These are phyloP conservation scores for Nakazawaea holstii DNA, from an alignment of 805 yeast genomes.

Conservation along the genomic window DNA sequence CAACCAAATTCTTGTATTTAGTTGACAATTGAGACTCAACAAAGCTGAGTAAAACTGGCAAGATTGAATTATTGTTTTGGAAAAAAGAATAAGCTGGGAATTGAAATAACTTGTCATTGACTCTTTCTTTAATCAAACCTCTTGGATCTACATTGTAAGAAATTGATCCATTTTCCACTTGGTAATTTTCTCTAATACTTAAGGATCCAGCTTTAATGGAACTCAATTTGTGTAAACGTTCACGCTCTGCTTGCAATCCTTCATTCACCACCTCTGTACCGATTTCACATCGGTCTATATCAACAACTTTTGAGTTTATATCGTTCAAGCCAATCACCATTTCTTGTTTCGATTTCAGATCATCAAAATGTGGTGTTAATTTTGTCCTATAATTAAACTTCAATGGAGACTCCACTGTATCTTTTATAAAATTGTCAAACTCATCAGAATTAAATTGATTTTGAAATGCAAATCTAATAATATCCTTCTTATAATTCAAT, in stretches of 20 bases:
- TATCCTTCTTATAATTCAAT: slow-evolving; percentile 24
- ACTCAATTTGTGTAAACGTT: neutral
- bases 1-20: slow-evolving; percentile 28
- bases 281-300: slow-evolving; percentile 31
- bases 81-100: slow-evolving; percentile 35
- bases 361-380: slow-evolving; percentile 90
- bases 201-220: slow-evolving; percentile 15
- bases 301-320: slow-evolving; percentile 19
- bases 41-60: slow-evolving; percentile 30
- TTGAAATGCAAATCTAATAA: slow-evolving; percentile 31
- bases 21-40: slow-evolving; percentile 16
- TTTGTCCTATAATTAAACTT: slow-evolving; percentile 82
- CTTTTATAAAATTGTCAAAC: neutral
- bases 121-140: slow-evolving; percentile 29
- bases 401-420: slow-evolving; percentile 72
- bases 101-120: slow-evolving; percentile 31
- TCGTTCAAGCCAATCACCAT: slow-evolving; percentile 74
- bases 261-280: slow-evolving; percentile 29
- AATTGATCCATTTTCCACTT: slow-evolving; percentile 25
- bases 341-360: slow-evolving; percentile 43
- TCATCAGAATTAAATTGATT: slow-evolving; percentile 17
- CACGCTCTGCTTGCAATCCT: slow-evolving; percentile 13
- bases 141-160: slow-evolving; percentile 24
- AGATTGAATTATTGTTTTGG: slow-evolving; percentile 32
- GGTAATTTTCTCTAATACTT: slow-evolving; percentile 29